Base-by-base conservation (phyloP, 2,329 filamentous ascomycete species). In the Beauveria scarabaeidicola region DNA sequence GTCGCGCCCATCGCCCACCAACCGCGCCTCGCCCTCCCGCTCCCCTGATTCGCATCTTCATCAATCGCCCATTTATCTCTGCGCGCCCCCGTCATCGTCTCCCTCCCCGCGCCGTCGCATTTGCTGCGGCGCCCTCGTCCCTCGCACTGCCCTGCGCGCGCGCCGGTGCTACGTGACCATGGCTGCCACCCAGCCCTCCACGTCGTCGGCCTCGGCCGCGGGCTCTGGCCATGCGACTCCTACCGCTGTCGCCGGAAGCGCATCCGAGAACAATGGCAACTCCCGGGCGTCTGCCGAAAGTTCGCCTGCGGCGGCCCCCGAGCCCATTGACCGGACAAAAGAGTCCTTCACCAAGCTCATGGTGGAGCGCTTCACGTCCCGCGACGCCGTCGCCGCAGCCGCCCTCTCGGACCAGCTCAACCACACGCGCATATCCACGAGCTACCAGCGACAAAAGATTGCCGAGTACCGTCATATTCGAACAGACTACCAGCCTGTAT, bases 401-500 rank as follows among this genome's bases (percentile, higher is more conserved):
- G 79, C 79, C 61, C 72, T 84, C 51, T 75, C 75, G 58, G 73
- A 79, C 54, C 75, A 77, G 59, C 78, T 81, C 48, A 77, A 80
- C 56, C 77, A 80, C 40, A 79, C 78, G 57, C 80, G 83, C 63
- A 78, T 80, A 53, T 73, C 86, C 59, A 81, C 86, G 64, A 79
- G 80, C 64, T 78, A 83, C 65, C 88, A 86, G 74, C 83, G 83
- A 64, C 78, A 83, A 53, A 87, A 88, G 73, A 81, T 85, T 61
- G 81, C 87, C 62, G 86, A 90, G 69, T 91, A 93, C 77, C 79
- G 83, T 61, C 73, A 79, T 52, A 70, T 90, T 50, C 77, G 81
- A 62, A 76, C 72, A 63, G 78, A 83, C 9, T 82, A 80, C 66
- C 79, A 81, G 61, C 74, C 74, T 51, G 81, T 74, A 69, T 86